phyloP scores from a whole-genome alignment of 805 yeast species.

The Candida insectorum region DNA sequence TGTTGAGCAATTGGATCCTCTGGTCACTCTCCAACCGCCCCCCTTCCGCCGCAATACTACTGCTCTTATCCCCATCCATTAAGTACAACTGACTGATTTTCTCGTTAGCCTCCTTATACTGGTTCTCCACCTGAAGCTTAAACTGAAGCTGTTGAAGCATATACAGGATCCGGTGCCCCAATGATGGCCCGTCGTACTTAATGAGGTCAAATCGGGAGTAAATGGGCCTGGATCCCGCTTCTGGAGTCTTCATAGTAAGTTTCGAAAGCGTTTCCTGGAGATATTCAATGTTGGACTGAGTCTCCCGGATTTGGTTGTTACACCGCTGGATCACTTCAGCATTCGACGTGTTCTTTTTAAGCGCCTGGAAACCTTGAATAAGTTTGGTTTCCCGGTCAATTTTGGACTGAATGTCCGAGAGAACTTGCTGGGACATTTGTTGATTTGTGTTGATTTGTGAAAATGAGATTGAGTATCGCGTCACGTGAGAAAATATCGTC shows the following conservation, averaged over 20 bases:
- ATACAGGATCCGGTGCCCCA: constrained; percentile 91
- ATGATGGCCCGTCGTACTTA: constrained; percentile 89
- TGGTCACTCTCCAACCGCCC: constrained; percentile 82
- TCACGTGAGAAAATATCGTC: too few species aligned
- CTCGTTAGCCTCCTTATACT: constrained; percentile 88
- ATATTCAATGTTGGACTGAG: constrained; percentile 87
- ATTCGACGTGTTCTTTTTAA: constrained; percentile 77
- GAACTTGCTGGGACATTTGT: too few species aligned
- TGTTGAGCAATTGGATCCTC: constrained; percentile 77
- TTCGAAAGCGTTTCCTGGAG: constrained; percentile 73
- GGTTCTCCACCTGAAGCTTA: constrained; percentile 89
- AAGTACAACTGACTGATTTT: constrained; percentile 82
- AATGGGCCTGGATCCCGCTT: constrained; percentile 28
- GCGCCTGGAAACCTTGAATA: constrained; percentile 79
- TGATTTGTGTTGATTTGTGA: too few species aligned
- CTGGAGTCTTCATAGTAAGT: constrained; percentile 33
- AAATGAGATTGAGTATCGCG: too few species aligned
- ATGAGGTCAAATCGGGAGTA: constrained; percentile 76
- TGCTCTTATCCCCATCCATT: constrained; percentile 85
- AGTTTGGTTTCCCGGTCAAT: constrained; percentile 86
- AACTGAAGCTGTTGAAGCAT: constrained; percentile 95
- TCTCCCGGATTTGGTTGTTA: constrained; percentile 85
- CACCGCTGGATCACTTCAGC: constrained; percentile 84
- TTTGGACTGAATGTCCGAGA: constrained; percentile 73
- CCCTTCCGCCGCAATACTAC: constrained; percentile 84